Conservation (phyloP, 345 rosid genomes). For the Dipteronia sinensis region DNA sequence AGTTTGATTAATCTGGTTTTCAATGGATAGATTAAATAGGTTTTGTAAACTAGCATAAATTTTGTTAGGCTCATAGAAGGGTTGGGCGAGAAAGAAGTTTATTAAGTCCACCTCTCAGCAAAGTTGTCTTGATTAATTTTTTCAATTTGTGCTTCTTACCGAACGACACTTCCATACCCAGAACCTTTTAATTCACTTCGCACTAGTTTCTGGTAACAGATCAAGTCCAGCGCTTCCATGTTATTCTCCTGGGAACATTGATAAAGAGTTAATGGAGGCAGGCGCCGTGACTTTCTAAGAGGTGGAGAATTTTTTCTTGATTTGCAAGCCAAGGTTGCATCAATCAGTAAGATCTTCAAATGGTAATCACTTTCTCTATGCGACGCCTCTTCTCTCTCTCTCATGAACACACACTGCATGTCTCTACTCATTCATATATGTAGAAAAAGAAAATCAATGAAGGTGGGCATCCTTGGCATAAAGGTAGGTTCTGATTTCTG, state of each 20-base stretch:
- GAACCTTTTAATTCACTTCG: slow-evolving; percentile 81
- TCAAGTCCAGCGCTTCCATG: slow-evolving; percentile 82
- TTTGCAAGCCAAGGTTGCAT: slow-evolving; percentile 51
- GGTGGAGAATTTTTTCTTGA: slow-evolving; percentile 74
- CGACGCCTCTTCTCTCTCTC: neutral
- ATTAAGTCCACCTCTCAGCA: neutral
- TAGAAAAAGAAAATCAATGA: neutral
- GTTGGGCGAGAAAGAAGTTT: neutral
- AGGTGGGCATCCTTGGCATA: neutral
- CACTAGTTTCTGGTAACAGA: slow-evolving; percentile 74
- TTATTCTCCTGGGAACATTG: slow-evolving; percentile 75
- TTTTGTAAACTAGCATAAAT: neutral
- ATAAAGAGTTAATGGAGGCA: slow-evolving; percentile 77
- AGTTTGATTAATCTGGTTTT: neutral
- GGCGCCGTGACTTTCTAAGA: slow-evolving; percentile 64
- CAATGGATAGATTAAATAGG: neutral
- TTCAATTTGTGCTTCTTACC: slow-evolving; percentile 8
- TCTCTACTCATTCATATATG: neutral
- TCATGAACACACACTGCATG: neutral
- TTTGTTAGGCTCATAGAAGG: neutral
- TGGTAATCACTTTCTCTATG: slow-evolving; percentile 49
- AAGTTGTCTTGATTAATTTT: slow-evolving; percentile 5
- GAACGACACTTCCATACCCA: slow-evolving; percentile 66
- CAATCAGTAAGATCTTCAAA: slow-evolving; percentile 61
- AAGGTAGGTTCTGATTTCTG: neutral